Evolutionary conservation across 2,329 filamentous ascomycete genomes (phyloP).

Genomic region (Penicillium sp.): DNA sequence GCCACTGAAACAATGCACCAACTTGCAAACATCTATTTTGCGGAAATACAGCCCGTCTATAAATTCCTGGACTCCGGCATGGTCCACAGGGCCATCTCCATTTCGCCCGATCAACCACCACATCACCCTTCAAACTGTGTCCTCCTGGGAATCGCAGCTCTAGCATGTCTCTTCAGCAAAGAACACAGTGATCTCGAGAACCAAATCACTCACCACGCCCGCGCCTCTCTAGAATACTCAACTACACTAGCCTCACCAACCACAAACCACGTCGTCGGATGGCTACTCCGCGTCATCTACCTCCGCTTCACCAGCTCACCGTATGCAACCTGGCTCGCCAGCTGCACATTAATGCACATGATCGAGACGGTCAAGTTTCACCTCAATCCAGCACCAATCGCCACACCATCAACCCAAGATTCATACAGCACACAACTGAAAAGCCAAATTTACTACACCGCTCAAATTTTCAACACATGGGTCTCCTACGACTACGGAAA

Average conservation of each 20-base stretch:
- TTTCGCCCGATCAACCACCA: conserved; percentile 1
- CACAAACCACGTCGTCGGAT: conserved; percentile 30
- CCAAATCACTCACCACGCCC: conserved; percentile 7
- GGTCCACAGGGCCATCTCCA: background rate
- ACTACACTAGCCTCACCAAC: conserved; percentile 6
- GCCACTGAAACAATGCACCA: background rate
- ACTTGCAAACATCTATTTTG: conserved; percentile 4
- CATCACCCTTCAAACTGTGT: conserved; percentile 4
- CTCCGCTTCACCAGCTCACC: conserved; percentile 53
- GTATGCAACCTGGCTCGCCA: conserved; percentile 58
- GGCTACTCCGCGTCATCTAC: conserved; percentile 55
- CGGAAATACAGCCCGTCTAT: conserved; percentile 16
- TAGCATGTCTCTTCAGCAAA: conserved; percentile 12
- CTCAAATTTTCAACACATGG: conserved; percentile 18
- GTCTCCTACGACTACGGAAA: conserved; percentile 16
- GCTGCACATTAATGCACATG: conserved; percentile 58
- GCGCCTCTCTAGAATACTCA: conserved; percentile 5
- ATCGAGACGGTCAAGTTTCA: conserved; percentile 49
- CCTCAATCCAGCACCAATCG: background rate
- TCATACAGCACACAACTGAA: conserved; percentile 5
- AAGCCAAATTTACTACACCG: conserved; percentile 14
- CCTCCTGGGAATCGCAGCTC: conserved; percentile 19
- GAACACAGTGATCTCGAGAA: background rate
- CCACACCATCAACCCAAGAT: background rate
- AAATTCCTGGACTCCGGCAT: conserved; percentile 12